phyloP scores from a whole-genome alignment of 2,329 filamentous ascomycete genomes.

The Lojkania enalia region DNA sequence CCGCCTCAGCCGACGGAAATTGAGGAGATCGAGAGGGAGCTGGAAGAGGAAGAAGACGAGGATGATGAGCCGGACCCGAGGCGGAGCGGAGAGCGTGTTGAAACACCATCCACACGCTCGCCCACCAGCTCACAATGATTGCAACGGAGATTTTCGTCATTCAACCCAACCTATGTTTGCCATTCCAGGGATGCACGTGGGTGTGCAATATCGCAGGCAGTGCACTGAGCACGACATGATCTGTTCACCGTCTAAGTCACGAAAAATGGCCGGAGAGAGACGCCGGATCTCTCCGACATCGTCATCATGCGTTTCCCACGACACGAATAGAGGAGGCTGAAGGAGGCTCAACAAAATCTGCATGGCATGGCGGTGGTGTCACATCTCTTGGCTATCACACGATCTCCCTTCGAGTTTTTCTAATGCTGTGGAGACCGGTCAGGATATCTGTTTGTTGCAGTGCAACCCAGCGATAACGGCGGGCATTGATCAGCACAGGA shows the following conservation, averaged over 20 bases:
- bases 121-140: neutral
- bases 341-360: constrained; percentile 1
- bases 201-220: no score
- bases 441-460: no score
- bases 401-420: neutral
- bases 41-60: constrained; percentile 44
- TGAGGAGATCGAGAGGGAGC: constrained; percentile 54
- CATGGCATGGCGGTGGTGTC: constrained; percentile 12
- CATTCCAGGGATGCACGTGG: no score
- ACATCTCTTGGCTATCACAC: constrained; percentile 10
- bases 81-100: constrained; percentile 5
- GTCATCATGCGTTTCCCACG: no score
- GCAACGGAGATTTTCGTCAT: no score
- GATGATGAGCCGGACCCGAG: constrained; percentile 27
- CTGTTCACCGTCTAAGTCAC: no score
- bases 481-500: neutral
- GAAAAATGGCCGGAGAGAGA: neutral
- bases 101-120: neutral
- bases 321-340: neutral
- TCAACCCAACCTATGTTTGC: no score
- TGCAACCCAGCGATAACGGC: neutral
- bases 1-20: constrained; percentile 50
- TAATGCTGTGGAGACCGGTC: neutral
- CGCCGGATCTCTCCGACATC: neutral
- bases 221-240: no score